These are phyloP conservation scores for Maudiozyma barnettii DNA, from an alignment of 805 yeast genomes.

Conservation along the genomic window DNA sequence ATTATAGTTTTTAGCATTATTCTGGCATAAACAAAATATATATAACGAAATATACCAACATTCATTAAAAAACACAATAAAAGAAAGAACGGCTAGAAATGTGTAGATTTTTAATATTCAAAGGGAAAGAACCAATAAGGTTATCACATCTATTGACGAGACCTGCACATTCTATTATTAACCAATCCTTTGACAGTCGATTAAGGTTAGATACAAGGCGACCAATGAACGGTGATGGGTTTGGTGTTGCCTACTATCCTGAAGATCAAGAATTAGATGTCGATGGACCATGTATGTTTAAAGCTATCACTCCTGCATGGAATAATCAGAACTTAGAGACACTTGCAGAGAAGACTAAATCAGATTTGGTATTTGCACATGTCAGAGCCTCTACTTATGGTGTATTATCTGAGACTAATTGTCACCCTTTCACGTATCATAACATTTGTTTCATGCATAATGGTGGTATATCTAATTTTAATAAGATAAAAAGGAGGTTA, in stretches of 20 bases:
- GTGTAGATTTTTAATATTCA: constrained; percentile 91
- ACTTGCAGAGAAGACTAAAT: constrained; percentile 78
- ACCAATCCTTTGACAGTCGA: constrained; percentile 88
- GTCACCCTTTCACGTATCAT: constrained; percentile 91
- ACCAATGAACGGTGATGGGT: constrained; percentile 97
- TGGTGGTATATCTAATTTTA: constrained; percentile 76
- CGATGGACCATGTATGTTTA: constrained; percentile 81
- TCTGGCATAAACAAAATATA: too few species aligned
- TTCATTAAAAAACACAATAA: neutral
- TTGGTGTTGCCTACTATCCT: constrained; percentile 91
- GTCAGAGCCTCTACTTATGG: constrained; percentile 96
- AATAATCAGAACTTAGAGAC: constrained; percentile 84
- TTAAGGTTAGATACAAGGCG: constrained; percentile 77
- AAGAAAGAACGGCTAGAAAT: constrained; percentile 33
- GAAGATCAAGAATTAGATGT: constrained; percentile 42
- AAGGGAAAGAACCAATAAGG: constrained; percentile 81
- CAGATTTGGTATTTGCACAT: constrained; percentile 82
- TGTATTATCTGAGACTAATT: constrained; percentile 85
- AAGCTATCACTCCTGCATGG: constrained; percentile 98
- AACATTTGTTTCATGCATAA: constrained; percentile 94
- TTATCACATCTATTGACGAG: constrained; percentile 80
- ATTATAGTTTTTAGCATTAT: too few species aligned
- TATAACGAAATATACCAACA: neutral
- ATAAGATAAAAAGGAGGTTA: constrained; percentile 60
- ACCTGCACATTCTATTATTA: constrained; percentile 95